Conservation (phyloP, 129 eudicot genomes). For the Apium graveolens region DNA sequence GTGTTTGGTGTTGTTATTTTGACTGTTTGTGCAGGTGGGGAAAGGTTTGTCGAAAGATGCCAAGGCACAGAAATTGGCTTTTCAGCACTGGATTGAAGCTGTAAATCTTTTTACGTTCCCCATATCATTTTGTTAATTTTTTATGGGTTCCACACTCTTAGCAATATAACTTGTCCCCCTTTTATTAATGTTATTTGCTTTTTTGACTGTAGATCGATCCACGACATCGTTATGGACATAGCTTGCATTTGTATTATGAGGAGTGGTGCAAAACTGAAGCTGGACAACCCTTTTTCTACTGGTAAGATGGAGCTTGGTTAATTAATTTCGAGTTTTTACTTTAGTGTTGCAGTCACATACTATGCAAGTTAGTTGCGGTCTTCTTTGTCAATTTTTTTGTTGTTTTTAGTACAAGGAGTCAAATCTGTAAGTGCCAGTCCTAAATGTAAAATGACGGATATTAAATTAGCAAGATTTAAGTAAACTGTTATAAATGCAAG, state of each 20-base stretch:
- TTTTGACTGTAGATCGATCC: slow-evolving; percentile 68
- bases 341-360: neutral
- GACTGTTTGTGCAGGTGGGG: slow-evolving; percentile 59
- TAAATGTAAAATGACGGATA: neutral
- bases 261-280: slow-evolving; percentile 83
- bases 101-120: slow-evolving; percentile 35
- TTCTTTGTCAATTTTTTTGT: neutral
- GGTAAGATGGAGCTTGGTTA: slow-evolving; percentile 35
- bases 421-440: neutral
- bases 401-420: neutral
- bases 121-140: neutral
- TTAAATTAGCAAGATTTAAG: neutral
- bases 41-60: slow-evolving; percentile 72
- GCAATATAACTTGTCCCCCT: neutral
- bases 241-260: slow-evolving; percentile 67
- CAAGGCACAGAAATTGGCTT: slow-evolving; percentile 88
- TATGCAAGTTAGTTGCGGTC: neutral
- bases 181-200: slow-evolving; percentile 1
- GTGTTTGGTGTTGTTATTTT: neutral
- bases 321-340: neutral
- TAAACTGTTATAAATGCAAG: neutral
- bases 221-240: slow-evolving; percentile 93
- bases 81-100: slow-evolving; percentile 98
- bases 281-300: slow-evolving; percentile 93
- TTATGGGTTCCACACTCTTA: neutral